Conservation (phyloP, 2,329 filamentous ascomycete genomes). For the Pyricularia sp. region DNA sequence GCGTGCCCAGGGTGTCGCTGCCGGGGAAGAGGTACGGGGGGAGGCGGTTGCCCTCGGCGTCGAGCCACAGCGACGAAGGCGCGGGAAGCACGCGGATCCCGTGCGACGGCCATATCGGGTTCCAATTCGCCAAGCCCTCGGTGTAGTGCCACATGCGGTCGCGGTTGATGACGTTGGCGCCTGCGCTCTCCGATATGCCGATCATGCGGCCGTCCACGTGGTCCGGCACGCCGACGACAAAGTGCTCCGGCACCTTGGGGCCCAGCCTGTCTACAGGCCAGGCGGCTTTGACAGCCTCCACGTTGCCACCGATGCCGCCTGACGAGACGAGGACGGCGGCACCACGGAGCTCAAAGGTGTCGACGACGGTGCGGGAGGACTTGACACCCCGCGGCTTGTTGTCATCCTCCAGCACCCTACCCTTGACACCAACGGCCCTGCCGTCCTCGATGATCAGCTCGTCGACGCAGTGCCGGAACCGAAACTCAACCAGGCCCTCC, state of each 20-base stretch:
- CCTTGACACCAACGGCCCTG: constrained; percentile 37
- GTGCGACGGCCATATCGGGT: constrained; percentile 47
- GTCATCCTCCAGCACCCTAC: constrained; percentile 38
- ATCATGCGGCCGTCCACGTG: constrained; percentile 55
- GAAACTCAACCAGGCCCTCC: constrained; percentile 40
- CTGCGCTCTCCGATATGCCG: constrained; percentile 36
- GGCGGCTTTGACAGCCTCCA: constrained; percentile 43
- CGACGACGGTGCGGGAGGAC: constrained; percentile 33
- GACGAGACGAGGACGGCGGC: constrained; percentile 41
- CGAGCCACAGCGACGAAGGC: constrained; percentile 49
- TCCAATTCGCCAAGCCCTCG: constrained; percentile 48
- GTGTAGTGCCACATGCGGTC: constrained; percentile 58
- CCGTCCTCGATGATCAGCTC: constrained; percentile 42
- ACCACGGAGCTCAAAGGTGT: constrained; percentile 37
- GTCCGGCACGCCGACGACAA: constrained; percentile 47
- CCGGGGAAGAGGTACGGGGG: constrained; percentile 45
- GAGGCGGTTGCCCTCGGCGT: constrained; percentile 44
- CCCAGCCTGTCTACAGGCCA: constrained; percentile 47
- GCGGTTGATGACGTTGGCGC: constrained; percentile 43
- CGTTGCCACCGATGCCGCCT: constrained; percentile 47
- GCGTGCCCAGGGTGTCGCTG: constrained; percentile 41
- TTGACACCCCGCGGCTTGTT: constrained; percentile 36
- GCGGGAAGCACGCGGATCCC: constrained; percentile 48
- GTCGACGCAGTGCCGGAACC: constrained; percentile 43
- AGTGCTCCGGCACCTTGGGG: constrained; percentile 38